A percentile compares a stretch with the other conserved stretches of the same genome.
Conservation (phyloP, 1,284 basidiomycete genomes). For the Marasmius fiardii region DNA sequence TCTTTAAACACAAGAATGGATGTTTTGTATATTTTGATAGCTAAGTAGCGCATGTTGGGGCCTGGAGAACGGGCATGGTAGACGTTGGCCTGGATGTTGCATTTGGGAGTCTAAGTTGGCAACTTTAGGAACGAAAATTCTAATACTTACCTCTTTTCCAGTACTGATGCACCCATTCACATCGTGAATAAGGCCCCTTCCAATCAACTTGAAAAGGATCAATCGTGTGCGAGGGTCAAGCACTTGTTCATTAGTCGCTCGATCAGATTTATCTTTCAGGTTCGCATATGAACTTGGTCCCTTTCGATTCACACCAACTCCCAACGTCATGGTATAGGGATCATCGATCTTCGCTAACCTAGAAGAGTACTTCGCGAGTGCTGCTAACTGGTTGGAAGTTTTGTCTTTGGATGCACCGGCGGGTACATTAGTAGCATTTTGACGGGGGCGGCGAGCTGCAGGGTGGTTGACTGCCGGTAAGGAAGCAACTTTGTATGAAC, state of each 20-base stretch:
- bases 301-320: conserved; percentile 85
- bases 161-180: conserved; percentile 94
- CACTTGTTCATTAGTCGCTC: conserved; percentile 94
- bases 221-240: conserved; percentile 88
- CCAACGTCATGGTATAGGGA: conserved; percentile 73
- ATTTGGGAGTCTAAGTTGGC: conserved; percentile 5
- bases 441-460: conserved; percentile 13
- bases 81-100: conserved; percentile 74
- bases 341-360: conserved; percentile 66
- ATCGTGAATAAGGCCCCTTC: conserved; percentile 79
- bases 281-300: conserved; percentile 84
- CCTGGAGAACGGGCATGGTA: conserved; percentile 77
- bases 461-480: conserved; percentile 77
- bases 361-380: conserved; percentile 68
- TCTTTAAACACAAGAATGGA: conserved; percentile 98
- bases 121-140: not conserved
- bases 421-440: conserved; percentile 17
- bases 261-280: conserved; percentile 89
- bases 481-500: conserved; percentile 47
- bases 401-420: conserved; percentile 40
- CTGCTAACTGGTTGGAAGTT: conserved; percentile 64
- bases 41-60: conserved; percentile 57
- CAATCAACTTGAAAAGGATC: conserved; percentile 93
- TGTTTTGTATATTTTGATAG: conserved; percentile 98
- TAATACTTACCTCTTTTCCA: conserved; percentile 84